phyloP scores from a whole-genome alignment of 1,139 yeast genomes.

The Cylindricascospora bacillispora region DNA sequence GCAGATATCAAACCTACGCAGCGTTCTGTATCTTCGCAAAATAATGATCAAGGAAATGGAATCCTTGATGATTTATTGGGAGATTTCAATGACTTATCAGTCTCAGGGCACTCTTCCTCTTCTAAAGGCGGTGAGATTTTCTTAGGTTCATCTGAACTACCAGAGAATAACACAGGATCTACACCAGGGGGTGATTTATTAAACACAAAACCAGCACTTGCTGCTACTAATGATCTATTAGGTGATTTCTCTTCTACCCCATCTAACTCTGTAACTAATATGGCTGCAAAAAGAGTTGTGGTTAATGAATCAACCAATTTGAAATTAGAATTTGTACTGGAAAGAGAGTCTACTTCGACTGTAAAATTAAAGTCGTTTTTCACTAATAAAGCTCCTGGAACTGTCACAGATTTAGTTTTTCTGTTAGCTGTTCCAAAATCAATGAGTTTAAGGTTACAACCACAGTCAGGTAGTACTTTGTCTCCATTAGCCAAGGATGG shows the following conservation, averaged over 20 bases:
- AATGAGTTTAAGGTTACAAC: constrained; percentile 49
- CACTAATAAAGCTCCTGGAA: constrained; percentile 34
- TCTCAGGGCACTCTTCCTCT: constrained; percentile 17
- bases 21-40: constrained; percentile 1
- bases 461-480: constrained; percentile 52
- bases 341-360: constrained; percentile 28
- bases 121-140: constrained; percentile 29
- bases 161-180: constrained; percentile 20
- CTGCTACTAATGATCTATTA: constrained; percentile 23
- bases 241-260: constrained; percentile 35
- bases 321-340: constrained; percentile 38
- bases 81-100: constrained; percentile 53
- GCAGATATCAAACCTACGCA: constrained; percentile 21
- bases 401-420: constrained; percentile 45
- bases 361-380: constrained; percentile 35
- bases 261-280: constrained; percentile 23
- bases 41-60: constrained; percentile 2
- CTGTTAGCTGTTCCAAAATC: constrained; percentile 75
- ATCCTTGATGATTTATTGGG: constrained; percentile 50
- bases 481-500: constrained; percentile 41
- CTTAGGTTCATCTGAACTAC: constrained; percentile 19
- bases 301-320: constrained; percentile 38
- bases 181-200: constrained; percentile 26
- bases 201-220: constrained; percentile 10
- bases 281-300: constrained; percentile 12